Percentiles rank a stretch among this genome's conserved stretches.
Evolutionary conservation across 768 basidiomycete species (phyloP).

Genomic region (Tricholoma terreum): DNA sequence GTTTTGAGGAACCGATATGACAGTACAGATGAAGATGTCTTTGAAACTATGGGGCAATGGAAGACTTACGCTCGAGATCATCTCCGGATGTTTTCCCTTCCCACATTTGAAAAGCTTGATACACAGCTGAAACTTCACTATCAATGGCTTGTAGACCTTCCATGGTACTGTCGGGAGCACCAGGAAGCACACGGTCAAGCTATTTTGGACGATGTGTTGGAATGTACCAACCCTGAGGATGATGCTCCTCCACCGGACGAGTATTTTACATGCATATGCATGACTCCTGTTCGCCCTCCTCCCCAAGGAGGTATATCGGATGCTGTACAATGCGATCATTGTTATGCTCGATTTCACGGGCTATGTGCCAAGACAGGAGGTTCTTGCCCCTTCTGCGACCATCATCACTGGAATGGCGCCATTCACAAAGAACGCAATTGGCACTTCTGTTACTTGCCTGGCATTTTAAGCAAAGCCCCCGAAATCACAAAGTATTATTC

Average conservation of each 20-base stretch:
- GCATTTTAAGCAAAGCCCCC: constrained; percentile 68
- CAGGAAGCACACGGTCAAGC: constrained; percentile 57
- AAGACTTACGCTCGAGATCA: constrained; percentile 66
- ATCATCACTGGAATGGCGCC: constrained; percentile 87
- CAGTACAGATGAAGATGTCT: constrained; percentile 58
- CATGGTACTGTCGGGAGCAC: constrained; percentile 77
- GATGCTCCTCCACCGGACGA: constrained; percentile 78
- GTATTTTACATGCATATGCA: constrained; percentile 85
- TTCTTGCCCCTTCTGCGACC: constrained; percentile 89
- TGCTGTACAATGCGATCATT: constrained; percentile 89
- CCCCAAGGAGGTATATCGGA: constrained; percentile 70
- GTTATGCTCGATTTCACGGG: constrained; percentile 83
- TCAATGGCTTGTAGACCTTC: constrained; percentile 70
- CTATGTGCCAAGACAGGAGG: constrained; percentile 85
- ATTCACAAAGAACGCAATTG: constrained; percentile 79
- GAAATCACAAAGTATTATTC: constrained; percentile 78
- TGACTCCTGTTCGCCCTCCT: constrained; percentile 72
- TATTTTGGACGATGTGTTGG: constrained; percentile 73
- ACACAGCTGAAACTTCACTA: constrained; percentile 64
- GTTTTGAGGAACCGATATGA: constrained; percentile 65
- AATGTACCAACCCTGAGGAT: constrained; percentile 72
- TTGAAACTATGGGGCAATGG: constrained; percentile 74
- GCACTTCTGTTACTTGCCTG: constrained; percentile 79
- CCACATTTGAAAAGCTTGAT: constrained; percentile 70
- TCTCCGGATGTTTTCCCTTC: constrained; percentile 69